Evolutionary conservation across 129 eudicot species (phyloP).

Genomic region (Pulicaria dysenterica): DNA sequence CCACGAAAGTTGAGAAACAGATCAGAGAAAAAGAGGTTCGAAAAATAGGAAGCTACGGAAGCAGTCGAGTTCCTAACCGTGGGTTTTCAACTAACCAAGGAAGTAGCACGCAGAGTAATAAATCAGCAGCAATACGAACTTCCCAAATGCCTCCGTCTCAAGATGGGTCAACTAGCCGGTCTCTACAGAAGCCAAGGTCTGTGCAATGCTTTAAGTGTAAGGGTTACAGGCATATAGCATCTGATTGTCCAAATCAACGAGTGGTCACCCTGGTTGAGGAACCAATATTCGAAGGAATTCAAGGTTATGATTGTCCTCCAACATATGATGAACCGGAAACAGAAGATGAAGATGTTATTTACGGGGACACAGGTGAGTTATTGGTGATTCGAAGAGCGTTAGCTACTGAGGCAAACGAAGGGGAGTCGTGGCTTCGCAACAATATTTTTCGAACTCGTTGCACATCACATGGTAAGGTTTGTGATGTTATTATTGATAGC

Average conservation of each 20-base stretch:
- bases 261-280: background rate
- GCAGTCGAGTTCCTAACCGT: no score
- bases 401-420: background rate
- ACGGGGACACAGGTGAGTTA: conserved; percentile 22
- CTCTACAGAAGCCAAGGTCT: background rate
- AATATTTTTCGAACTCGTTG: background rate
- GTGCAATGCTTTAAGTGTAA: conserved; percentile 31
- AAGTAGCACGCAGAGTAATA: no score
- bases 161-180: background rate
- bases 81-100: no score
- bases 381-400: no score
- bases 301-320: no score
- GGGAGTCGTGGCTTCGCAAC: no score
- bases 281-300: background rate
- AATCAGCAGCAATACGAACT: background rate
- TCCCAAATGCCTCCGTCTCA: no score
- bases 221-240: conserved; percentile 19
- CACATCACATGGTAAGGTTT: conserved; percentile 14
- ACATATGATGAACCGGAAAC: conserved; percentile 1
- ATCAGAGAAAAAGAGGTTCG: no score
- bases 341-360: background rate
- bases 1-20: no score
- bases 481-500: conserved; percentile 4
- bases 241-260: conserved; percentile 10
- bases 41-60: no score